A percentile compares a stretch with the other conserved stretches of the same genome.
Conservation (phyloP, 1,139 yeast species). For the Candida tunisiensis region DNA sequence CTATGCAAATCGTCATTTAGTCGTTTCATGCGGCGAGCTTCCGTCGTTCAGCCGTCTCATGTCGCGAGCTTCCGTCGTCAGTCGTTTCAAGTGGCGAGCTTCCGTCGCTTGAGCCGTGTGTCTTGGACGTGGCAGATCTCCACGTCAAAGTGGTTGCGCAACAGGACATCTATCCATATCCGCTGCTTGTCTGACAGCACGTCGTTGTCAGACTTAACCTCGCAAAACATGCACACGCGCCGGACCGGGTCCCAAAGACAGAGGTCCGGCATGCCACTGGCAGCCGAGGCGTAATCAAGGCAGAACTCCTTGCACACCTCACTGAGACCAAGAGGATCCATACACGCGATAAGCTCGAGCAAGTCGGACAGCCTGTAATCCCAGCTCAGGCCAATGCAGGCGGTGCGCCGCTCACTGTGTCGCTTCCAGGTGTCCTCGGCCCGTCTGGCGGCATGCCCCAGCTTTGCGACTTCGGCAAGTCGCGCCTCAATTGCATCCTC, state of each 20-base stretch:
- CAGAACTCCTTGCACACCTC: constrained; percentile 14
- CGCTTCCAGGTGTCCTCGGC: constrained; percentile 2
- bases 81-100: too few species aligned
- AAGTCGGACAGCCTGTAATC: constrained; percentile 11
- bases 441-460: neutral
- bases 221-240: constrained; percentile 12
- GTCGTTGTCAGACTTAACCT: constrained; percentile 23
- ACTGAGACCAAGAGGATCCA: constrained; percentile 12
- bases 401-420: constrained; percentile 6
- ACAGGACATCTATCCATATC: constrained; percentile 20
- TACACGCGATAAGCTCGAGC: constrained; percentile 12
- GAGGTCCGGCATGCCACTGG: constrained; percentile 22
- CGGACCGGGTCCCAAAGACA: constrained; percentile 15
- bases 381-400: constrained; percentile 19
- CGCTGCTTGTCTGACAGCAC: constrained; percentile 21
- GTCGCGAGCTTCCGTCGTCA: too few species aligned
- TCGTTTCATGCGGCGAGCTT: too few species aligned
- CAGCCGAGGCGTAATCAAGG: constrained; percentile 13
- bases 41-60: too few species aligned
- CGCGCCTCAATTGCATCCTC: constrained; percentile 8
- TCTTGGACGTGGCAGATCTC: too few species aligned
- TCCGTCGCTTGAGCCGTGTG: too few species aligned
- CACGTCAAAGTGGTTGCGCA: too few species aligned
- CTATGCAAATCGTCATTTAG: neutral
- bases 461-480: constrained; percentile 3